Conservation (phyloP, 352 stramenopile genomes). For the Phytophthora vignae region DNA sequence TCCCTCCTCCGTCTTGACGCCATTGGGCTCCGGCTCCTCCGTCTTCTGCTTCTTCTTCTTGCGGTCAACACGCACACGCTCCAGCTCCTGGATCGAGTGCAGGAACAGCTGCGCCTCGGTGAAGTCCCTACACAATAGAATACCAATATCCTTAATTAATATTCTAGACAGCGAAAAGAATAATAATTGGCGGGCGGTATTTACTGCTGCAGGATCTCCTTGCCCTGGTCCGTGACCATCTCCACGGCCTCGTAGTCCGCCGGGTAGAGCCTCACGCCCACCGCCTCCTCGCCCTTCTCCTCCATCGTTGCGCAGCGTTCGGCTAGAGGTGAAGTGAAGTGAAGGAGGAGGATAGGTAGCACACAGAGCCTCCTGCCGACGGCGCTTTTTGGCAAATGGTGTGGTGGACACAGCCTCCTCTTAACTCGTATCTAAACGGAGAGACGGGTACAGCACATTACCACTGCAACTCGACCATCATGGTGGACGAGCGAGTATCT, state of each 20-base stretch:
- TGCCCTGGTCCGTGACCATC: conserved; percentile 80
- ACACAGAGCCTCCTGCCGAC: conserved; percentile 1
- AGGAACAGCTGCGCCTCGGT: conserved; percentile 84
- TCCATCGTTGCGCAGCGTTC: conserved; percentile 38
- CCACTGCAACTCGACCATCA: background rate
- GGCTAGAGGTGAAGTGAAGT: background rate
- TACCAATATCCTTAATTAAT: background rate
- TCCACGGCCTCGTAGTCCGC: conserved; percentile 82
- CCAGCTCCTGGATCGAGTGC: conserved; percentile 86
- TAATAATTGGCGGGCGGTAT: background rate
- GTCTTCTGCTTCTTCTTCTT: conserved; percentile 61
- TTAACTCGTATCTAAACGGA: background rate
- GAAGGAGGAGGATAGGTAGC: background rate
- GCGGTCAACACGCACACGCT: conserved; percentile 60
- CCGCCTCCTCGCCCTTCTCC: conserved; percentile 47
- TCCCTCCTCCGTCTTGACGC: conserved; percentile 35
- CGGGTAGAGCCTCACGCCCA: conserved; percentile 84
- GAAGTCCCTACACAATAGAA: conserved; percentile 63
- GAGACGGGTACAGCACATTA: background rate
- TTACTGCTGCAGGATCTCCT: conserved; percentile 85
- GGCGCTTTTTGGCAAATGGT: conserved; percentile 28
- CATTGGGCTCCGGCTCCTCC: conserved; percentile 23
- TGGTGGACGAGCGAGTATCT: too few species aligned
- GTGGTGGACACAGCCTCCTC: conserved; percentile 3
- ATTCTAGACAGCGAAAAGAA: too few species aligned